A percentile compares a stretch with the other conserved stretches of the same genome.
Conservation (phyloP, 148 eudicot genomes). For the Tetragonia tetragonoides region DNA sequence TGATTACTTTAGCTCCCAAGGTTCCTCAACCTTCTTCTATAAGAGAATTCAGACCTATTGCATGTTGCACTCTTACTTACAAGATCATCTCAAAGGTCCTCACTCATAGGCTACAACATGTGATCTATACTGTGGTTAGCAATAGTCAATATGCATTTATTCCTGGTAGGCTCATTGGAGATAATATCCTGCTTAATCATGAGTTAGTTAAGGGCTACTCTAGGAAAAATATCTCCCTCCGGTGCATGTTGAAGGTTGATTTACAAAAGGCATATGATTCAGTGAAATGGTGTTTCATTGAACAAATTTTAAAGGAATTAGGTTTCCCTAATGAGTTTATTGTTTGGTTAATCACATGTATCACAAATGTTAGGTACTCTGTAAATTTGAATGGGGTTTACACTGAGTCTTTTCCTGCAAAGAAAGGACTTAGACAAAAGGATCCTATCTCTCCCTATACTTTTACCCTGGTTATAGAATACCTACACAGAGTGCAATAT, state of each 20-base stretch:
- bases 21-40: background rate
- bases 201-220: background rate
- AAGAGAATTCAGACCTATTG: background rate
- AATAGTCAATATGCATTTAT: background rate
- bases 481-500: background rate
- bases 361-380: background rate
- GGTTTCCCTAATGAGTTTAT: background rate
- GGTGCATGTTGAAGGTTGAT: background rate
- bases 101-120: background rate
- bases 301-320: background rate
- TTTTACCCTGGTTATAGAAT: background rate
- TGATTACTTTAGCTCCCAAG: background rate
- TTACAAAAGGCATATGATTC: background rate
- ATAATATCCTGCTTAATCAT: too few species aligned
- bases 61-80: background rate
- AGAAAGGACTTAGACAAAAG: background rate
- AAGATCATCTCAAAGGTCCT: background rate
- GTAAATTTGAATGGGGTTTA: background rate
- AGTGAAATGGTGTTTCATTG: background rate
- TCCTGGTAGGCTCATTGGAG: background rate
- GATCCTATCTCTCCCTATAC: background rate
- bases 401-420: background rate
- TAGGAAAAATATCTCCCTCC: background rate
- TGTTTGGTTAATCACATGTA: background rate
- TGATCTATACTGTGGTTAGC: background rate